Evolutionary conservation across 1,139 yeast genomes (phyloP), one percentile per base, ranked within the genome.

Genomic region (Candida sanyaensis): DNA sequence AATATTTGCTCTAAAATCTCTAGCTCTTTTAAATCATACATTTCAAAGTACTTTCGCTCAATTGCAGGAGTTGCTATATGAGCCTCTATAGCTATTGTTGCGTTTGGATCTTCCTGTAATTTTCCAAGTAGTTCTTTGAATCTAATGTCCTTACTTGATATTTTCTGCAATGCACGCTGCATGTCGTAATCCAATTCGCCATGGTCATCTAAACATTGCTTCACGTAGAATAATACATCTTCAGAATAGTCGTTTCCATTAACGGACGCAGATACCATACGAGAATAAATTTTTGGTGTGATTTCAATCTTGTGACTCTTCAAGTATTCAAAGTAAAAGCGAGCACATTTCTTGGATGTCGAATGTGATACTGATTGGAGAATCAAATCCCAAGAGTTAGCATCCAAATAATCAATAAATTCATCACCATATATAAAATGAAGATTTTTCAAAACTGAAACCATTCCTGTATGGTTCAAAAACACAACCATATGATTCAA

Each of bases 381-480:
- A 1, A 74, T 60, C 8, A 74, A 68, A 37, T 63, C 53, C 44
- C 58, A 60, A 71, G 71, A 75, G 13, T 67, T 69, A 0, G 42
- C 29, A 47, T 70, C 60, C 2, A 73, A 55, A 10, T 61, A 57
- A 1, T 33, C 26, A 9, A 51, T 23, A 28, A 63, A 55, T 5
- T 50, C 41, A 0, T 56, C 46, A 40, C 68, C 61, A 13, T 57
- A 24, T 26, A 27, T 4, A 17, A 54, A 48, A 28, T 62, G 57
- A 7, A 72, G 46, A 5, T 55, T 55, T 4, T 50, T 44, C 10
- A 75, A 54, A 0, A 63, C 65, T 34, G 58, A 54, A 0, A 63
- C 61, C 2, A 65, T 54, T 0, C 72, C 77, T 0, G 72, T 59
- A 43, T 70, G 68, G 51, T 73, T 73, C 49, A 73, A 78, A 49